A percentile compares a stretch with the other conserved stretches of the same genome.
Evolutionary conservation across 2,329 filamentous ascomycete species (phyloP).

Genomic region (Cytospora mali): DNA sequence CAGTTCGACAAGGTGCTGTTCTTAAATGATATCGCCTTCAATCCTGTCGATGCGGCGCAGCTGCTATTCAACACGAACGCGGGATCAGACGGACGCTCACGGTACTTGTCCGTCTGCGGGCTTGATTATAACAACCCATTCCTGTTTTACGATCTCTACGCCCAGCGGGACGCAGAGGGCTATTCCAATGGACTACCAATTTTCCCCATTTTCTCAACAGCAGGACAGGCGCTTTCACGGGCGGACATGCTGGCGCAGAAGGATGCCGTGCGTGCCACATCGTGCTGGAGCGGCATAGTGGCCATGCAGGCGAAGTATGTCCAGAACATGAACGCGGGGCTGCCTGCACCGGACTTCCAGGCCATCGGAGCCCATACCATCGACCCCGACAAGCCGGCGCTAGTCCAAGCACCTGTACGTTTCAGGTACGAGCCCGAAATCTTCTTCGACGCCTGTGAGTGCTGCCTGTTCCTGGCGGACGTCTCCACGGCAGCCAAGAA

Average conservation of each 20-base stretch:
- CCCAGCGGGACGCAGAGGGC: slow-evolving; percentile 67
- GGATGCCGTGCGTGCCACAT: slow-evolving; percentile 69
- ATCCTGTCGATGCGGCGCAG: slow-evolving; percentile 54
- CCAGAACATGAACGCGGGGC: slow-evolving; percentile 43
- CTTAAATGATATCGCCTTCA: slow-evolving; percentile 66
- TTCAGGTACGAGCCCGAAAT: slow-evolving; percentile 62
- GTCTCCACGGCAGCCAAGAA: slow-evolving; percentile 43
- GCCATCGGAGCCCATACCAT: slow-evolving; percentile 40
- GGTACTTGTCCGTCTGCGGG: slow-evolving; percentile 70
- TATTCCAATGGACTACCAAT: slow-evolving; percentile 64
- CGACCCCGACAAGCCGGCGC: slow-evolving; percentile 38
- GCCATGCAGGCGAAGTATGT: slow-evolving; percentile 65
- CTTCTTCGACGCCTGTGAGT: slow-evolving; percentile 67
- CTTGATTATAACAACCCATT: slow-evolving; percentile 71
- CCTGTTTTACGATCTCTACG: slow-evolving; percentile 74
- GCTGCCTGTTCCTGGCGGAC: slow-evolving; percentile 60
- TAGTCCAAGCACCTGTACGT: slow-evolving; percentile 45
- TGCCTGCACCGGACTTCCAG: slow-evolving; percentile 40
- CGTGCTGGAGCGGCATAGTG: slow-evolving; percentile 74
- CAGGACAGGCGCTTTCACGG: slow-evolving; percentile 56
- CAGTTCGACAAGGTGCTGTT: slow-evolving; percentile 62
- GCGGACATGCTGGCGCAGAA: slow-evolving; percentile 62
- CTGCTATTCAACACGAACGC: slow-evolving; percentile 65
- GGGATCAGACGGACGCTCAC: slow-evolving; percentile 51
- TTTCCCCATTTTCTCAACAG: slow-evolving; percentile 67